Base-by-base conservation (phyloP, 202 grass and related monocot species). In the Hordeum pubiflorum region DNA sequence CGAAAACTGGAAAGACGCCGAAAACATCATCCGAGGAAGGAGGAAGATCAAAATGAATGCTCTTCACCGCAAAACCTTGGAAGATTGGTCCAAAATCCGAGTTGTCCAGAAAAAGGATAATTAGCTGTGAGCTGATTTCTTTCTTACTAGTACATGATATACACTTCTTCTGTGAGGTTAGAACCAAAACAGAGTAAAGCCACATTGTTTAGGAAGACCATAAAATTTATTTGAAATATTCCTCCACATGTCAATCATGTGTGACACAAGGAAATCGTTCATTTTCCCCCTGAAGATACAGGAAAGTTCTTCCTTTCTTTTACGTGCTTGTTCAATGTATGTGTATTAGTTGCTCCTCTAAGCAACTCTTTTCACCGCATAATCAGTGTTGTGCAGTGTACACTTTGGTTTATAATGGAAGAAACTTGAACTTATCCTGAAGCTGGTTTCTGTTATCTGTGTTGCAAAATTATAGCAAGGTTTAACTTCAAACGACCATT, bases 31-130 rank as follows among this genome's bases (percentile, higher is more conserved):
- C 74, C 82, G 80, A 43, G 81, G 89, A 81, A 87, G 31, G 62
- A 86, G 92, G 58, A 91, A 60, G 80, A 99, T 95, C 66, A 91
- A 86, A 81, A 93, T 95, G 90, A 99, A 91, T 33, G 83, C 39
- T 70, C 86, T 88, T 85, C 96, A 99, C 56, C 48, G 87, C 78
- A 98, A 84, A 68, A 91, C 65, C 56, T 85, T 95, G 78, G 87
- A 95, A 73, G 87, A 95, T 75, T 95, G 92, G 90, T 90, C 89
- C 26, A 93, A 82, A 77, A 70, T 50, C 73, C 67, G 77, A 59
- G 75, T 27, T 89, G 48, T 83, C 48, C 63, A 78, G 55, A 89
- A 89, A 87, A 83, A 86, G 55, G 61, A 80, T 33, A 81, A 82
- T 20, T 79, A 83, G 24, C 18, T 65, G 72, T 83, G 62, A 74